phyloP scores from a whole-genome alignment of 495 filamentous ascomycete species.

The Trichodelitschia bisporula region DNA sequence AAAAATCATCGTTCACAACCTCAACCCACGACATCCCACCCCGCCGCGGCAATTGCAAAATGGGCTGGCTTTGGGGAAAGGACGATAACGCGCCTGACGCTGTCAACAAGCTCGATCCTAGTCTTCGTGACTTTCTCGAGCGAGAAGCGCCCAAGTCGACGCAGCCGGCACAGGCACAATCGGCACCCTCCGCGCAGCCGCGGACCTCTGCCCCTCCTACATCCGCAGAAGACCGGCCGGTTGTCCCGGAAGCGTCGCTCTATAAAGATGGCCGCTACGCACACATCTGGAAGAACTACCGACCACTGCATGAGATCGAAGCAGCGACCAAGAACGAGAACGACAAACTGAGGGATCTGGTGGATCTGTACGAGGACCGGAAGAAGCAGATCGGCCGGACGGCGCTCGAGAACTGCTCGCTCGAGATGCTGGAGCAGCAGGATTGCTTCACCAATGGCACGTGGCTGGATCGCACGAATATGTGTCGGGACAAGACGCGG shows the following conservation, averaged over 20 bases:
- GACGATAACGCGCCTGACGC: constrained; percentile 33
- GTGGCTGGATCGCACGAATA: constrained; percentile 30
- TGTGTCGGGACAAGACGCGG: constrained; percentile 50
- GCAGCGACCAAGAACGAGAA: constrained; percentile 37
- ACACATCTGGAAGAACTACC: constrained; percentile 78
- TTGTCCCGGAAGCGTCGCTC: constrained; percentile 28
- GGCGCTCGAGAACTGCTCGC: constrained; percentile 79
- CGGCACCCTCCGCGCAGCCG: constrained; percentile 4
- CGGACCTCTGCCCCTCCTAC: constrained; percentile 4
- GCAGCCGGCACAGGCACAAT: constrained; percentile 39
- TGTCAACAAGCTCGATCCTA: constrained; percentile 59
- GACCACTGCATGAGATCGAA: constrained; percentile 36
- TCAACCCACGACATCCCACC: neutral
- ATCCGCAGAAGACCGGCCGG: constrained; percentile 2
- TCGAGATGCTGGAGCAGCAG: constrained; percentile 52
- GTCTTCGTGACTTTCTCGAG: constrained; percentile 60
- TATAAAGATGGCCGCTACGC: constrained; percentile 75
- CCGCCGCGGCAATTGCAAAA: constrained; percentile 9
- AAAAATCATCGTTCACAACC: neutral
- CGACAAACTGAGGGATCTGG: constrained; percentile 46
- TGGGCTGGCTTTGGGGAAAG: constrained; percentile 54
- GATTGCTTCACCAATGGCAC: constrained; percentile 49
- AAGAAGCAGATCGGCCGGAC: constrained; percentile 51
- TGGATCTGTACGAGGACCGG: constrained; percentile 65
- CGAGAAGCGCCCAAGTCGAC: constrained; percentile 62